Evolutionary conservation across 768 basidiomycete genomes (phyloP), one percentile per base, ranked within the genome.

Genomic region (Psilocybe cyanescens): DNA sequence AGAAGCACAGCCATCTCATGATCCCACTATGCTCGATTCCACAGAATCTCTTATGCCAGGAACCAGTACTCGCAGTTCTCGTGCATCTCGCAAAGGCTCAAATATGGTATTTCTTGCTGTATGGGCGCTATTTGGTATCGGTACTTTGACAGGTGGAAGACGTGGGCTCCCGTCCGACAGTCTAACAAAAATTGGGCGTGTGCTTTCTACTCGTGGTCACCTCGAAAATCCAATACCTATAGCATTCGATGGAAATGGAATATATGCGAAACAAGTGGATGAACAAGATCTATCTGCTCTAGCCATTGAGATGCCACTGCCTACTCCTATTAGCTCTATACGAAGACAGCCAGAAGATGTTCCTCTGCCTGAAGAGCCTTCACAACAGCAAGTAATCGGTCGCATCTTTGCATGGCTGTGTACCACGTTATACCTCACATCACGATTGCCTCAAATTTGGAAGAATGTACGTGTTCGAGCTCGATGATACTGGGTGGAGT

Each of bases 401-500:
- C 89, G 97, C 2, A 85, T 95, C 57, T 95, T 91, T 57, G 96
- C 97, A 8, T 99, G 97, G 97, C 70, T 90, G 17, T 98, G 97
- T 72, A 95, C 96, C 1, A 92, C 88, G 0, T 78, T 98, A 14
- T 99, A 99, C 74, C 78, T 99, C 37, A 98, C 97, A 3, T 93
- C 91, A 3, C 86, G 97, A 61, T 75, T 99, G 68, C 97, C 97
- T 19, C 97, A 99, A 74, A 97, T 99, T 64, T 99, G 97, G 97
- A 97, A 96, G 76, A 98, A 98, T 70, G 96, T 97, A 74, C 72
- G 94, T 87, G 1, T 39, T 53, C n/a, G 33, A 4, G 57, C 39
- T 61, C 51, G 24, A 19, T 49, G 53, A 19, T 17, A 8, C 47
- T 44, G 4, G 12, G n/a, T 17, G 17, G 19, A n/a, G 3, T 47